Base-by-base conservation (phyloP, 768 basidiomycete genomes). In the Naganishia vishniacii region DNA sequence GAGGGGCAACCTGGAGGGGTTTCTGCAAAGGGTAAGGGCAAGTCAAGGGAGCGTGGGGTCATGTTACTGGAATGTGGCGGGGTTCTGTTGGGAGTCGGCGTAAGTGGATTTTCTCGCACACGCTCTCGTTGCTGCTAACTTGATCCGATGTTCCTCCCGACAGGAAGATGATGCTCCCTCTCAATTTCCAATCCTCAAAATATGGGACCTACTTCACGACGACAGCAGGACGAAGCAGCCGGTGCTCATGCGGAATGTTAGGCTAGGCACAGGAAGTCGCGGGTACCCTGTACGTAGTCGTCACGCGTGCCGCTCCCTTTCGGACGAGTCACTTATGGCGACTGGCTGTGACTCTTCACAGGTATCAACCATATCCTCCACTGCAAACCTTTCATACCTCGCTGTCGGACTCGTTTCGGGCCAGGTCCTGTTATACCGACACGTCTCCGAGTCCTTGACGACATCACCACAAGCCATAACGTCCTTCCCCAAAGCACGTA, bases 381-480 rank as follows among this genome's bases (percentile, higher is more conserved):
- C 93, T 0, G 79, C 84, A 6, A 82, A 83, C 18, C 81, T 95
- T 3, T 84, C 88, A 0, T 89, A 92, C 75, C 84, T 99, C 26
- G 87, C 93, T 6, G 83, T 98, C 42, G 95, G 93, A 15, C 83
- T 98, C n/a, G 91, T 86, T 6, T 93, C 97, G 72, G 95, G 95
- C 26, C 89, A 89, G 0, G 93, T 95, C 16, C 81, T 98, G 9
- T 81, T 95, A 16, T 94, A 90, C 74, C 85, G 90, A 7, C 90
- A 97, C 72, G 81, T 97, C 20, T 87, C 93, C 74, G 92, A 97
- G 73, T 91, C 91, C 0, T 81, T 94, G 34, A 82, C 86, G 2
- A 84, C 88, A 0, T 48, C 18, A 84, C 86, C 12, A 78, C 81
- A 18, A 82, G 64, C 87, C 4, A 79, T 91, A 12, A 86, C 86